Base-by-base conservation (phyloP, 2,329 filamentous ascomycete species). In the Aspergillus uvarum region DNA sequence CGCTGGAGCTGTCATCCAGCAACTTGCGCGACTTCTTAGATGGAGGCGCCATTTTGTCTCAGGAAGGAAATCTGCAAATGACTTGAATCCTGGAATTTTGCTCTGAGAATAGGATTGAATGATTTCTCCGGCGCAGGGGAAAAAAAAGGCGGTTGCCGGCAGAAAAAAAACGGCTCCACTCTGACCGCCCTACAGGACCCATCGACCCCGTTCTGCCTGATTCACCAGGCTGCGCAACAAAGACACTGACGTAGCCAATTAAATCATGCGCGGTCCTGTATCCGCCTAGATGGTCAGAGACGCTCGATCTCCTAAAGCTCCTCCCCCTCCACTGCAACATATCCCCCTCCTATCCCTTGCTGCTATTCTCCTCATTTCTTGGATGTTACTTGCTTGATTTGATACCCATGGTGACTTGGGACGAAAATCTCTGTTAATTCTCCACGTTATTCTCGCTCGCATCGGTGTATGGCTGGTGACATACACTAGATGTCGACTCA, bases 401-500 rank as follows among this genome's bases (percentile, higher is more conserved):
- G 47, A 49, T 51, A 47, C 35, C 10, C 47, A 59, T n/a, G 21
- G 47, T 60, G 21, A 51, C 49, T 51, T 31, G 59, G 60, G 44
- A 22, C 29, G 21, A 56, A 56, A 47, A 26, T 56, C 51, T 35
- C 38, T 51, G 22, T 62, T 44, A 47, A 51, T 59, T 4, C 35
- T 58, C 31, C 44, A 51, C 26, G 48, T 63, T 56, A 26, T 29
- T 53, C 51, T 58, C 64, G 52, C 63, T 66, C 61, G 63, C 63
- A 61, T 67, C 67, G 59, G 67, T 70, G 65, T 70, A 74, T 75
- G 73, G 69, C 66, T 62, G 70, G 68, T 67, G 69, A 69, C 66
- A 71, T 73, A 66, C 67, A 68, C 67, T 75, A 77, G 69, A 78
- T 78, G 76, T 75, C 76, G 70, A 74, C 72, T 60, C 69, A 72